Evolutionary conservation across 352 stramenopile genomes (phyloP), one percentile per base, ranked within the genome.

Genomic region (Globisporangium parvum): DNA sequence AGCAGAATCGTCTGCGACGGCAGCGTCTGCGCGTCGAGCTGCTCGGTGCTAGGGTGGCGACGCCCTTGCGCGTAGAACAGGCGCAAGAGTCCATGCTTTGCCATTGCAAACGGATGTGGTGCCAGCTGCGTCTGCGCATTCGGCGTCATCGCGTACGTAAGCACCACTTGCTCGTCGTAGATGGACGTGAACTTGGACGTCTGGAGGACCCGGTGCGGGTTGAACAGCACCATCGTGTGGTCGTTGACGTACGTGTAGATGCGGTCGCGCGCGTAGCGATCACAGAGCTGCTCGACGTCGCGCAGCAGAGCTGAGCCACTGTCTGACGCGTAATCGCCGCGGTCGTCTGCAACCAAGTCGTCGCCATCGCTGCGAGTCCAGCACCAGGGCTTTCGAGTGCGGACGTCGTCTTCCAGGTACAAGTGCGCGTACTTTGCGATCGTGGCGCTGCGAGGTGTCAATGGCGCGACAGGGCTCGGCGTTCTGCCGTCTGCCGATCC

Each of bases 381-480:
- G 50, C 59, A 75, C 82, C 82, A 92, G 10, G 75, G 78, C 50
- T 72, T 72, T 40, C 76, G 74, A 26, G 66, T 55, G 26, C 73
- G 72, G 47, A 72, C 70, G 53, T 87, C 77, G 55, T 86, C 80
- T 61, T 77, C 62, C 2, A 89, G 47, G 62, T 90, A 92, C 24
- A 92, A 50, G 23, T 87, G 77, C 17, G 76, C 77, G 48, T 92
- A 92, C 57, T 92, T 92, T n/a, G 77, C 71, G 21, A 90, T 66
- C 18, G 82, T 92, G 2, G 79, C 70, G 41, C 72, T 83, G 1
- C 82, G 77, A 17, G 82, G 82, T 14, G 82, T 88, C 49, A 90
- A 53, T 2, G 63, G 57, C 24, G 42, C 51, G 4, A 28, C 33
- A 11, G 11, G 31, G 12, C 39, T 44, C 9, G 59, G 53, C 18